Percentiles rank a stretch among this genome's conserved stretches.
These are phyloP conservation scores for Limonomyces culmigenus DNA, from an alignment of 1,284 basidiomycete genomes.

Conservation along the genomic window DNA sequence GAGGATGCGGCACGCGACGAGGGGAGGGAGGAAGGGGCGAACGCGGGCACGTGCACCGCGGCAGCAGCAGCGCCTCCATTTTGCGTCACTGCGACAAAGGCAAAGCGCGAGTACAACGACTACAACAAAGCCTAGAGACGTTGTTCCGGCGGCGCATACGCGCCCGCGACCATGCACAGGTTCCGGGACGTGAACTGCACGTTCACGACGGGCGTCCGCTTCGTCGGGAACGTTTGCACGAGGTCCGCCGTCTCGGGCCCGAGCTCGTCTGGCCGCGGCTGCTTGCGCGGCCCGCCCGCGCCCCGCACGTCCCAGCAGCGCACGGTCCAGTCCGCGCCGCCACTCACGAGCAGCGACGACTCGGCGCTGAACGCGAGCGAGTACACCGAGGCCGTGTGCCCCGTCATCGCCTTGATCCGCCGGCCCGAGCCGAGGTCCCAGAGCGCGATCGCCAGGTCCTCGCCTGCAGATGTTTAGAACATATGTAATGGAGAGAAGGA, in stretches of 20 bases:
- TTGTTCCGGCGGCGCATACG: conserved; percentile 36
- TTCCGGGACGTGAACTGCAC: conserved; percentile 93
- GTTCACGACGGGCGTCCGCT: conserved; percentile 83
- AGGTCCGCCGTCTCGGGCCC: conserved; percentile 54
- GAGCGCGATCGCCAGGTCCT: conserved; percentile 85
- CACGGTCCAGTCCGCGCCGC: conserved; percentile 86
- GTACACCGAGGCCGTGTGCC: conserved; percentile 80
- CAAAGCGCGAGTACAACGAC: too few relatives aligned
- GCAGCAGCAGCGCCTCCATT: too few relatives aligned
- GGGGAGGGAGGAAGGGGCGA: too few relatives aligned
- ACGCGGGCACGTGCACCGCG: too few relatives aligned
- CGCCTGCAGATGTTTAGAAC: conserved; percentile 29
- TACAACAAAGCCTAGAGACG: too few relatives aligned
- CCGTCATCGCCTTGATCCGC: conserved; percentile 93
- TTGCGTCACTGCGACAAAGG: too few relatives aligned
- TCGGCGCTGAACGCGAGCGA: conserved; percentile 87
- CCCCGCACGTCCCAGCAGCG: conserved; percentile 92
- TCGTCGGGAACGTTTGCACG: conserved; percentile 84
- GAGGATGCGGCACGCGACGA: too few relatives aligned
- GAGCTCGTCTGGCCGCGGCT: conserved; percentile 31
- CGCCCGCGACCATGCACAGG: conserved; percentile 79
- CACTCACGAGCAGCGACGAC: conserved; percentile 78
- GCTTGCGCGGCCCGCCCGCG: conserved; percentile 46
- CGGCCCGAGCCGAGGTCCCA: conserved; percentile 94
- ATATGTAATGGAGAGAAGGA: conserved; percentile 1